These are phyloP conservation scores for Coleophoma cylindrospora DNA, from an alignment of 2,329 filamentous ascomycete genomes.

Conservation along the genomic window DNA sequence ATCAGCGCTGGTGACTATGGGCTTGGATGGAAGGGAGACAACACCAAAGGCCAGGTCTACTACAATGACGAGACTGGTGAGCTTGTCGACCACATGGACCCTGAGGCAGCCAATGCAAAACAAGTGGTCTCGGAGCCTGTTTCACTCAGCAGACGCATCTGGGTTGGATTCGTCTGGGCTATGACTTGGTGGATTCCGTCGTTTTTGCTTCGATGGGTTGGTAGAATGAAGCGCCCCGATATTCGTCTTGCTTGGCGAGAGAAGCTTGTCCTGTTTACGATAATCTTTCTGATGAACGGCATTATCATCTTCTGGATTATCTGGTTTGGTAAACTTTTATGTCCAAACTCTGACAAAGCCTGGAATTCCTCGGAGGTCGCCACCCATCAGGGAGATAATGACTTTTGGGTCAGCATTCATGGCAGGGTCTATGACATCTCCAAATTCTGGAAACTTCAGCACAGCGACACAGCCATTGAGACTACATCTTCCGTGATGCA, in stretches of 20 bases:
- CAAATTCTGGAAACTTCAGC: constrained; percentile 80
- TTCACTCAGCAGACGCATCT: constrained; percentile 61
- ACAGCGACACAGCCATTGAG: constrained; percentile 67
- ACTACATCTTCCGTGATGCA: constrained; percentile 64
- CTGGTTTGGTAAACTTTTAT: constrained; percentile 76
- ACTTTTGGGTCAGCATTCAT: constrained; percentile 84
- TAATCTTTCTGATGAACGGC: constrained; percentile 80
- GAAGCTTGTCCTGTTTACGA: constrained; percentile 75
- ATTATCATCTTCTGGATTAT: constrained; percentile 89
- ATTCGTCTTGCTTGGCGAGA: constrained; percentile 97
- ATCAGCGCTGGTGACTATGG: constrained; percentile 75
- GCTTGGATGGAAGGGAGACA: constrained; percentile 80
- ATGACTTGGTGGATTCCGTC: constrained; percentile 95
- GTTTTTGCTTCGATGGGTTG: constrained; percentile 70
- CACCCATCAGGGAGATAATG: constrained; percentile 63
- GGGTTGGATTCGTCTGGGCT: constrained; percentile 80
- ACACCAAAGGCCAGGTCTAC: constrained; percentile 66
- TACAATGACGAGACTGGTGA: constrained; percentile 65
- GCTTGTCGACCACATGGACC: constrained; percentile 65
- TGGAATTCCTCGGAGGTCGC: constrained; percentile 70
- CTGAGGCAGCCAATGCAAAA: constrained; percentile 73
- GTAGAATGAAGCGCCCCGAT: constrained; percentile 95
- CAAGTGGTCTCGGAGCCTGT: constrained; percentile 67
- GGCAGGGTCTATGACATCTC: constrained; percentile 90
- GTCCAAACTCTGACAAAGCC: constrained; percentile 86